Conservation (phyloP, 805 yeast genomes). For the Schizosaccharomyces cryophilus region DNA sequence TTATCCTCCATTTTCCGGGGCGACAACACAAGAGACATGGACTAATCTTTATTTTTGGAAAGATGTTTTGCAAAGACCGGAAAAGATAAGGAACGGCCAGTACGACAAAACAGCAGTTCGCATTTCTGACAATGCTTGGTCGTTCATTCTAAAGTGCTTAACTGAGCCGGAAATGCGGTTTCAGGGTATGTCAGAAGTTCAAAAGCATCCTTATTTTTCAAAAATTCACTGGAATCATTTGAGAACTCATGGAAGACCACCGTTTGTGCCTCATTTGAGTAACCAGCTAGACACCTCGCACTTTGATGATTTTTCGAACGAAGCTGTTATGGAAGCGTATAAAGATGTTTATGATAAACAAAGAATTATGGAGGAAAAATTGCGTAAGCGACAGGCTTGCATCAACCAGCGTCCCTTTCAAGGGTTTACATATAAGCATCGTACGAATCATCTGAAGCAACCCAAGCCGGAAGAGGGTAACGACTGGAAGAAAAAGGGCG, state of each 20-base stretch:
- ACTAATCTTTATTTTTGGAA: constrained; percentile 83
- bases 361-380: not conserved
- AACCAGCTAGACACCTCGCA: constrained; percentile 95
- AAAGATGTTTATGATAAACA: not conserved
- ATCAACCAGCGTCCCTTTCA: not conserved
- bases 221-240: not conserved
- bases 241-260: constrained; percentile 19
- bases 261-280: constrained; percentile 87
- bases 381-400: not conserved
- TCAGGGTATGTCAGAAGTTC: not conserved
- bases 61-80: constrained; percentile 42
- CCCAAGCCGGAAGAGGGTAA: no score
- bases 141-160: not conserved
- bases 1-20: constrained; percentile 89
- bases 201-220: not conserved
- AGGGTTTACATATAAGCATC: not conserved
- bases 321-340: constrained; percentile 20
- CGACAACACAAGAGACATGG: constrained; percentile 81
- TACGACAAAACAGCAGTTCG: not conserved
- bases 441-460: not conserved
- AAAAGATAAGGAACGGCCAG: constrained; percentile 35
- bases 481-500: no score
- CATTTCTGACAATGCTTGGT: constrained; percentile 1
- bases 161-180: not conserved
- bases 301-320: constrained; percentile 90